Evolutionary conservation across 2,329 filamentous ascomycete species (phyloP), one percentile per base, ranked within the genome.

Genomic region (Trichoderma polysporum): DNA sequence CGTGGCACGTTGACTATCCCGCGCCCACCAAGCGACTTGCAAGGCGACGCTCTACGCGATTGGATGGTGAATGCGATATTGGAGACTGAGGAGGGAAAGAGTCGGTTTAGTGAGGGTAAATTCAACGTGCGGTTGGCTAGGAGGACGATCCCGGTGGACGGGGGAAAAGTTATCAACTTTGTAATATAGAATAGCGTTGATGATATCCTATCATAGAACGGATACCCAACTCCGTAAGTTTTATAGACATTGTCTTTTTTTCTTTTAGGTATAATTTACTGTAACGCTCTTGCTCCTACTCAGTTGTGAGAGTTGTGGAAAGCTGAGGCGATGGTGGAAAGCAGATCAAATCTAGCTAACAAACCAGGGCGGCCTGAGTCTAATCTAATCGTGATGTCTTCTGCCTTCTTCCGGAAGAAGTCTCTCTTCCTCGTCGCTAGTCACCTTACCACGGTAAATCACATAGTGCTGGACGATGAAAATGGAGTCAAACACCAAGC

Each of bases 401-500:
- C 59, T 57, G 7, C 65, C 74, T 56, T 76, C 74, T 5, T 74
- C 75, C 4, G 62, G 61, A 22, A 79, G 68, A 68, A 79, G 63
- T 1, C 75, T 69, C 59, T 76, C 74, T 7, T 69, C 68, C 22
- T 70, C 62, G 12, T 57, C 56, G 17, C 31, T 58, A 7, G 56
- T 52, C n/a, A 53, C 57, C 22, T 57, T 47, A 25, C 66, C 63
- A 27, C 75, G 73, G 66, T 97, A 98, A 22, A 97, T 77, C 39
- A 94, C 81, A 73, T 94, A 98, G 79, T 98, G 95, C 80, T 99
- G 95, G 4, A 86, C 74, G 60, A 98, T 90, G 76, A 98, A 98
- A 57, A 97, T 83, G 35, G 91, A 70, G 76, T 98, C 94, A 76
- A 97, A 98, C 2, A 92, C 77, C 73, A 98, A 90, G 67, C 90